These are phyloP conservation scores for Acrocalymma vagum DNA, from an alignment of 2,329 filamentous ascomycete species.

Conservation along the genomic window DNA sequence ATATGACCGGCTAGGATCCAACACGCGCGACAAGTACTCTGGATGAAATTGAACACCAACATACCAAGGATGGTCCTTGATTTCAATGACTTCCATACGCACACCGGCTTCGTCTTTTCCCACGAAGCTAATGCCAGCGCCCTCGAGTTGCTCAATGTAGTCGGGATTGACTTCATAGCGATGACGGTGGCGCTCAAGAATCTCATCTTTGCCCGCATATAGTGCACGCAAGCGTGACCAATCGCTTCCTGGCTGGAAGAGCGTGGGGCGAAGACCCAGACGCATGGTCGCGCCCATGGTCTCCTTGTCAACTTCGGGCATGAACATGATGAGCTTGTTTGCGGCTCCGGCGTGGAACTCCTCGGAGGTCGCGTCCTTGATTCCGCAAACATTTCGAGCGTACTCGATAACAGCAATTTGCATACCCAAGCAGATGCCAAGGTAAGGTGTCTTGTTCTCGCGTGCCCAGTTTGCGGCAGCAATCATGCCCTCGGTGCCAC, in stretches of 20 bases:
- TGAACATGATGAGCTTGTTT: constrained; percentile 82
- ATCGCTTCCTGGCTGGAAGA: constrained; percentile 78
- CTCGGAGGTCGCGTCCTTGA: constrained; percentile 64
- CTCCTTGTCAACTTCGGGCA: constrained; percentile 85
- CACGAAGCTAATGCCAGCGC: constrained; percentile 76
- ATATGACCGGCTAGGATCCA: constrained; percentile 78
- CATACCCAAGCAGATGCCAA: constrained; percentile 92
- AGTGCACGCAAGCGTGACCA: constrained; percentile 81
- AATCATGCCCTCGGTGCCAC: constrained; percentile 92
- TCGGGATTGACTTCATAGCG: constrained; percentile 90
- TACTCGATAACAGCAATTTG: constrained; percentile 93
- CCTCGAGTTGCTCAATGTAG: constrained; percentile 73
- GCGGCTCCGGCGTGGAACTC: constrained; percentile 68
- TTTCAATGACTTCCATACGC: constrained; percentile 84
- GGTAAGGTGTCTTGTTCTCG: constrained; percentile 79
- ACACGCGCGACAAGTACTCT: constrained; percentile 80
- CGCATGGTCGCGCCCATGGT: constrained; percentile 89
- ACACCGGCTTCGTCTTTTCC: constrained; percentile 81
- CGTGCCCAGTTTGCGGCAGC: constrained; percentile 86
- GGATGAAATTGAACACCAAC: constrained; percentile 90
- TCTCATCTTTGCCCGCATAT: constrained; percentile 65
- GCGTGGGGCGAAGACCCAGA: constrained; percentile 75
- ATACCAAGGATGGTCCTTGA: constrained; percentile 84
- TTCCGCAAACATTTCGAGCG: constrained; percentile 76
- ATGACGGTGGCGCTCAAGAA: constrained; percentile 81